These are phyloP conservation scores for Termitomyces eurrhizus DNA, from an alignment of 768 basidiomycete genomes.

Conservation along the genomic window DNA sequence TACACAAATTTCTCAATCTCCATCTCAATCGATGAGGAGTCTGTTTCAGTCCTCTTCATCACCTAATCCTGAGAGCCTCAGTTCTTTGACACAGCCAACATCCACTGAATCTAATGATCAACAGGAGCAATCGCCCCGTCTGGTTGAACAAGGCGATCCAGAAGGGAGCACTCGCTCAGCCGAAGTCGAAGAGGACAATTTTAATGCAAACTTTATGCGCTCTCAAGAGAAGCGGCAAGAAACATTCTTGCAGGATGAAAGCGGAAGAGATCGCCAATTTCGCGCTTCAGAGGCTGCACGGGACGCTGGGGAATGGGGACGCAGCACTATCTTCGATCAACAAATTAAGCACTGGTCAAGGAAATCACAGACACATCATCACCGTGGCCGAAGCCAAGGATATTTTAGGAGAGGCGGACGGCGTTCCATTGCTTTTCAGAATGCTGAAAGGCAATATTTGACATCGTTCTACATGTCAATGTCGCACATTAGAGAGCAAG, in stretches of 20 bases:
- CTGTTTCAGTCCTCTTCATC: not conserved
- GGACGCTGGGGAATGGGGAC: not conserved
- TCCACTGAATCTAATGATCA: not conserved
- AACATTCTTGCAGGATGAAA: constrained; percentile 2
- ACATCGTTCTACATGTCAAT: not conserved
- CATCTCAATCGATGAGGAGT: not conserved
- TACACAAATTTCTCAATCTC: not conserved
- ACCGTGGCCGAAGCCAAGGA: not conserved
- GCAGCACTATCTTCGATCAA: not conserved
- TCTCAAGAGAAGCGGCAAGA: constrained; percentile 1
- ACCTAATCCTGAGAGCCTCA: not conserved
- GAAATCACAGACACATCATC: not conserved
- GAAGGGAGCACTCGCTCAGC: not conserved
- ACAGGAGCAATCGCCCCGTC: not conserved
- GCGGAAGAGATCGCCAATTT: not conserved
- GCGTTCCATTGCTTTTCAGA: not conserved
- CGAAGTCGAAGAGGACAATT: not conserved
- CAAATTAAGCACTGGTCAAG: not conserved
- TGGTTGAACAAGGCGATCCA: not conserved
- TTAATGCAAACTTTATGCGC: not conserved
- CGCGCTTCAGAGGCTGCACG: not conserved
- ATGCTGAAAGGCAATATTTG: not conserved
- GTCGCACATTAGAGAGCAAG: not conserved
- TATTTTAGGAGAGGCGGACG: not conserved
- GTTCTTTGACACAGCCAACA: not conserved